Evolutionary conservation across 495 filamentous ascomycete genomes (phyloP), one percentile per base, ranked within the genome.

Genomic region (Coniosporium apollinis): DNA sequence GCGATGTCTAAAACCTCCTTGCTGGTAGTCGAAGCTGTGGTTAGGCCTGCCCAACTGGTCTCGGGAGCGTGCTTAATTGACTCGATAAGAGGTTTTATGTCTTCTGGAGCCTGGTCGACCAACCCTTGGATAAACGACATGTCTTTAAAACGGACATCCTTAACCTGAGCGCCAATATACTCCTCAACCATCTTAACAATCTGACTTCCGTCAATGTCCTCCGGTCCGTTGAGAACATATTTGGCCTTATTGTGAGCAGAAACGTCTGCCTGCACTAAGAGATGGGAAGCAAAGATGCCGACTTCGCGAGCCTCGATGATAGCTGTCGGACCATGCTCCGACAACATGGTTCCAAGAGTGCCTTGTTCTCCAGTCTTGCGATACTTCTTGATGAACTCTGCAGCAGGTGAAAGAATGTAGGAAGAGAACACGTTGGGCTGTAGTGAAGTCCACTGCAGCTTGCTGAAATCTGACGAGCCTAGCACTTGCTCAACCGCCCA

Each of bases 401-500:
- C 58, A 0, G 57, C 53, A n/a, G 43, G 11, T 7, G 22, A 19
- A 1, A 65, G 36, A 14, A 22, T 37, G 9, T 55, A 14, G 5
- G 14, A 22, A 19, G 49, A 24, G 37, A 65, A 65, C 33, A 53
- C 5, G 30, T 64, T 64, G 0, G 62, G 54, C 39, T 62, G 62
- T 13, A 66, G 56, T 1, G 62, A 64, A 0, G 62, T 61, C 62
- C 61, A 66, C 32, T 62, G 51, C 31, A 66, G 20, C 19, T 19
- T 25, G n/a, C 17, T 32, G 42, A 64, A 62, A 30, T 62, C 54
- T 0, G 56, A 54, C 13, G 60, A 49, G 30, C 32, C 28, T 3
- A 66, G 49, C 1, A 66, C 41, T 19, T 50, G 19, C 44, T 64
- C 62, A 30, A 66, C 57, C 0, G 62, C 62, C 61, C 62, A 66